A percentile compares a stretch with the other conserved stretches of the same genome.
phyloP scores from a whole-genome alignment of 2,329 filamentous ascomycete genomes.

The Paraconiothyrium sp. region DNA sequence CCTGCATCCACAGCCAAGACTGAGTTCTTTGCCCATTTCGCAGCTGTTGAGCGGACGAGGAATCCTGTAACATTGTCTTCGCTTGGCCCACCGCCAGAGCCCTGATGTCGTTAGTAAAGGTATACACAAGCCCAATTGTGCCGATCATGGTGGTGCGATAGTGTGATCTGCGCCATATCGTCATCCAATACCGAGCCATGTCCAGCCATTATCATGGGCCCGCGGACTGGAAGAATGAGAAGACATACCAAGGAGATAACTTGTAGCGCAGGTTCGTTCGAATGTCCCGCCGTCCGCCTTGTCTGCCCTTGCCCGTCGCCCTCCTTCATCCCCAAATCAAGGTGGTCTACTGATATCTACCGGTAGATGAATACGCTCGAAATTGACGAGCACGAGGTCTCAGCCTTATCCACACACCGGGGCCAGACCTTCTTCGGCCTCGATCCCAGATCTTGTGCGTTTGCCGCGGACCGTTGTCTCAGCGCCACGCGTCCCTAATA shows the following conservation, averaged over 20 bases:
- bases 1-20: conserved; percentile 94
- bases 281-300: conserved; percentile 47
- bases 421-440: neutral
- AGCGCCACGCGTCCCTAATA: conserved; percentile 13
- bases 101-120: conserved; percentile 62
- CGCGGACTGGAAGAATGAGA: neutral
- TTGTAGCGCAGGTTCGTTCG: conserved; percentile 55
- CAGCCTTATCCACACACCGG: conserved; percentile 9
- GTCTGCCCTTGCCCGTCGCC: conserved; percentile 47
- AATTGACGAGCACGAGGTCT: conserved; percentile 2
- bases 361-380: neutral
- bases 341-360: neutral
- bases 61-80: conserved; percentile 92
- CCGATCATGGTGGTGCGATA: neutral
- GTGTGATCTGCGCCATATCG: conserved; percentile 6
- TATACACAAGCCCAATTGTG: neutral
- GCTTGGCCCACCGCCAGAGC: conserved; percentile 85
- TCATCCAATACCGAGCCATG: conserved; percentile 3
- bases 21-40: conserved; percentile 83
- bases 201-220: neutral
- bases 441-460: neutral
- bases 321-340: conserved; percentile 53
- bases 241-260: conserved; percentile 59
- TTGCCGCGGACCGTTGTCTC: conserved; percentile 11
- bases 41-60: conserved; percentile 81